These are phyloP conservation scores for Penicillium cinerascens DNA, from an alignment of 495 filamentous ascomycete species.

Conservation along the genomic window DNA sequence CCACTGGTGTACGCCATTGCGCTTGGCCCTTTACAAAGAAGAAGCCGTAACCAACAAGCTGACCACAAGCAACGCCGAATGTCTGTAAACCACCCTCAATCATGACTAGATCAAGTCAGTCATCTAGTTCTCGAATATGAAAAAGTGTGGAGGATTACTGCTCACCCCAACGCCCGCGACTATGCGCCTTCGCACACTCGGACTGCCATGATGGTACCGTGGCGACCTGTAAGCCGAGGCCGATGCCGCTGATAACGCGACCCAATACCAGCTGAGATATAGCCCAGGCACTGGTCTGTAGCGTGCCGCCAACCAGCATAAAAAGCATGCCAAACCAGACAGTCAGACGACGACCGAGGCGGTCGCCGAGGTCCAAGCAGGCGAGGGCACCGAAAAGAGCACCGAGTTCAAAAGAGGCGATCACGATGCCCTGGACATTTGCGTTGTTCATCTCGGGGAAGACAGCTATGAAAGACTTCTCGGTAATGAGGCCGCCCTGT, in stretches of 20 bases:
- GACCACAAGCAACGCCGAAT: not conserved
- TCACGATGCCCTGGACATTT: conserved; percentile 14
- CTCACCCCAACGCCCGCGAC: conserved; percentile 31
- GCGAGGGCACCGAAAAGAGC: conserved; percentile 9
- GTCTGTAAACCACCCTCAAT: not conserved
- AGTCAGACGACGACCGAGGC: conserved; percentile 38
- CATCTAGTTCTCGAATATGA: too few relatives aligned
- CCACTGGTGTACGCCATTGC: conserved; percentile 47
- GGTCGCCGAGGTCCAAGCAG: conserved; percentile 4
- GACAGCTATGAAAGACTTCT: not conserved
- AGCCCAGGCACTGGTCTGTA: conserved; percentile 45
- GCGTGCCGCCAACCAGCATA: conserved; percentile 45
- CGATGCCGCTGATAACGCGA: conserved; percentile 54
- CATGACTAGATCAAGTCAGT: too few relatives aligned
- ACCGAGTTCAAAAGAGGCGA: conserved; percentile 11
- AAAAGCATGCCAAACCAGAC: conserved; percentile 49
- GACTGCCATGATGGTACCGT: conserved; percentile 55
- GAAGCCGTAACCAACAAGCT: conserved; percentile 8
- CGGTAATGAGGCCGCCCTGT: too few relatives aligned
- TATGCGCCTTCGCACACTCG: conserved; percentile 27
- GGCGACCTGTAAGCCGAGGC: conserved; percentile 56
- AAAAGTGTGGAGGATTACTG: not conserved
- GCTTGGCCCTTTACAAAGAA: conserved; percentile 7
- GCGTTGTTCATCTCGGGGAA: conserved; percentile 3
- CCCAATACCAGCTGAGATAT: conserved; percentile 37